These are phyloP conservation scores for Polyporus tsugae DNA, from an alignment of 1,284 basidiomycete genomes.

Conservation along the genomic window DNA sequence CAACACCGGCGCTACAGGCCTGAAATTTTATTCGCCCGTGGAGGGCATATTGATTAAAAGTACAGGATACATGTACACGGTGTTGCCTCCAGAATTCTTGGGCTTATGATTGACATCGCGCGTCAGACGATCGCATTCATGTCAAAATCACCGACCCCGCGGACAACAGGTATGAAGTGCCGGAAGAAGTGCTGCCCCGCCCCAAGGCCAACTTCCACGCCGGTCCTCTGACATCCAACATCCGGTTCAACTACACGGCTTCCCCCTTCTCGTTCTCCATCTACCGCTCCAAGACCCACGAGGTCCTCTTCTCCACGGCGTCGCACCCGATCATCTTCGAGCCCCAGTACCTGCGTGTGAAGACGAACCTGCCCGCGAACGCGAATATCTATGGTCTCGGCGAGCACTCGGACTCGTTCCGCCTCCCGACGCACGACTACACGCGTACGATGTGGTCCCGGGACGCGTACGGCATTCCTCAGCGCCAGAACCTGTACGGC, in stretches of 20 bases:
- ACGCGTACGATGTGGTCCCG: slow-evolving; percentile 76
- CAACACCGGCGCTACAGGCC: no score
- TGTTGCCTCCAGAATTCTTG: no score
- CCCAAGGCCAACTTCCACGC: slow-evolving; percentile 48
- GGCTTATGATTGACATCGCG: slow-evolving; percentile 7
- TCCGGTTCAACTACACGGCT: slow-evolving; percentile 72
- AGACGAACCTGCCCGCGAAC: slow-evolving; percentile 58
- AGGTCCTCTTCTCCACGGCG: slow-evolving; percentile 76
- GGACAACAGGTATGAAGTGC: slow-evolving; percentile 70
- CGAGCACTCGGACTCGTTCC: slow-evolving; percentile 76
- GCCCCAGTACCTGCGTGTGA: slow-evolving; percentile 80
- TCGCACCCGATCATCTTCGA: slow-evolving; percentile 75
- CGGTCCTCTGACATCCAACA: slow-evolving; percentile 47
- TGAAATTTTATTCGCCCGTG: no score
- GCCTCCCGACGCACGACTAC: slow-evolving; percentile 65
- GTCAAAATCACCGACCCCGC: slow-evolving; percentile 75
- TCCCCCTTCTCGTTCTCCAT: slow-evolving; percentile 80
- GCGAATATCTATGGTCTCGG: slow-evolving; percentile 85
- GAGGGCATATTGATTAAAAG: neutral
- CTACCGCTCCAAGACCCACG: slow-evolving; percentile 58
- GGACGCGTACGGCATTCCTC: slow-evolving; percentile 65
- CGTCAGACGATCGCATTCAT: slow-evolving; percentile 67
- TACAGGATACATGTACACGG: no score
- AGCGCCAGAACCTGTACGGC: slow-evolving; percentile 68
- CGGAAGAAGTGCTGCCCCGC: slow-evolving; percentile 69